A percentile compares a stretch with the other conserved stretches of the same genome.
Evolutionary conservation across 768 basidiomycete species (phyloP).

Genomic region (Hortiboletus flavorubellus): DNA sequence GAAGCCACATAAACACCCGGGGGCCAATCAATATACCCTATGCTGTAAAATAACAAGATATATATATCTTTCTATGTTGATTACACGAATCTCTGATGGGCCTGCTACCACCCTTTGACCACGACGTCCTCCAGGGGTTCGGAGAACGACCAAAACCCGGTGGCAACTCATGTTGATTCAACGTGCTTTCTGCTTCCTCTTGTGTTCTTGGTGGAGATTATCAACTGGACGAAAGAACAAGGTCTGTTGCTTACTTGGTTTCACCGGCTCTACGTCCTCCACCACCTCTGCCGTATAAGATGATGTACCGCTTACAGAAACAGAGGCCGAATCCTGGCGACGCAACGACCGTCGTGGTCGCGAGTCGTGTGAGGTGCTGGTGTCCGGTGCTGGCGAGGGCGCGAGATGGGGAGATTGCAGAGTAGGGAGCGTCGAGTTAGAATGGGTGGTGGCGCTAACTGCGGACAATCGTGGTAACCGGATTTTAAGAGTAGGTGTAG

Average conservation of each 20-base stretch:
- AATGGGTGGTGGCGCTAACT: slow-evolving; percentile 26
- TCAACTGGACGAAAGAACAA: not conserved
- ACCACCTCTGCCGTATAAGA: slow-evolving; percentile 28
- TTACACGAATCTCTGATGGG: slow-evolving; percentile 17
- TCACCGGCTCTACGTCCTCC: slow-evolving; percentile 26
- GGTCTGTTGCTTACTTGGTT: slow-evolving; percentile 25
- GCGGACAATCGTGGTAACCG: slow-evolving; percentile 31
- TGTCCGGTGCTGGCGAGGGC: slow-evolving; percentile 23
- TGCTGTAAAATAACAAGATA: slow-evolving; percentile 22
- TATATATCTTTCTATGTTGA: slow-evolving; percentile 22
- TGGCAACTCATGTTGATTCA: slow-evolving; percentile 14
- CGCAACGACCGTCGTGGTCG: slow-evolving; percentile 28
- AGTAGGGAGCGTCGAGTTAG: slow-evolving; percentile 16
- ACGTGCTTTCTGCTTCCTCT: slow-evolving; percentile 22
- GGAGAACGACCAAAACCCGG: not conserved
- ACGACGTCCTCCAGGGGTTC: not conserved
- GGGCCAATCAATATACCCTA: not conserved
- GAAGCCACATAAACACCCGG: not conserved
- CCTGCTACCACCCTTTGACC: slow-evolving; percentile 1
- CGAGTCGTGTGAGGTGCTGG: slow-evolving; percentile 18
- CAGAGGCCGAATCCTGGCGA: slow-evolving; percentile 27
- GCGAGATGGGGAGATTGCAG: slow-evolving; percentile 21
- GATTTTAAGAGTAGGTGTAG: slow-evolving; percentile 35
- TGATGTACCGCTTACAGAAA: slow-evolving; percentile 32
- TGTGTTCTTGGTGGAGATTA: slow-evolving; percentile 14